A percentile compares a stretch with the other conserved stretches of the same genome.
phyloP scores from a whole-genome alignment of 2,329 filamentous ascomycete species.

The Alternaria conjuncta region DNA sequence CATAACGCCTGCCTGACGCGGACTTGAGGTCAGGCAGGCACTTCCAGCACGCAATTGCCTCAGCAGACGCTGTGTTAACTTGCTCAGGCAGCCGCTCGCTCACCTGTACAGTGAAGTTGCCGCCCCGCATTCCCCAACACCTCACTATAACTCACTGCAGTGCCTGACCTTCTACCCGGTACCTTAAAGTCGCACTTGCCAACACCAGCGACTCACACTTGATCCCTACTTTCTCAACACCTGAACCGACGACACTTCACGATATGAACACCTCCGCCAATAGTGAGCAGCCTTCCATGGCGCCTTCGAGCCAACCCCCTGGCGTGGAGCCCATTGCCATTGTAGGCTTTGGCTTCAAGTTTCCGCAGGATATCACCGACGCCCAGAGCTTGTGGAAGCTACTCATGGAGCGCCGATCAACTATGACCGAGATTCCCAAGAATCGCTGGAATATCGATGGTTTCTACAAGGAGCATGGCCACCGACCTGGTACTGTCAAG shows the following conservation, averaged over 20 bases:
- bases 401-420: slow-evolving; percentile 18
- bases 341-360: slow-evolving; percentile 43
- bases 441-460: slow-evolving; percentile 26
- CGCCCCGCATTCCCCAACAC: not conserved
- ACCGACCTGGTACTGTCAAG: slow-evolving; percentile 14
- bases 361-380: slow-evolving; percentile 24
- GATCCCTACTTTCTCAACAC: not conserved
- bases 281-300: not conserved
- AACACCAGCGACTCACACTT: not conserved
- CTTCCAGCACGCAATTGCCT: not conserved
- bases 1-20: not conserved
- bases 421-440: slow-evolving; percentile 22
- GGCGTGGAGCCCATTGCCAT: slow-evolving; percentile 35
- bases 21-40: not conserved
- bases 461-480: slow-evolving; percentile 21
- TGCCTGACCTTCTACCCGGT: not conserved
- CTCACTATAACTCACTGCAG: not conserved
- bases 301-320: not conserved
- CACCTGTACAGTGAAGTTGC: not conserved
- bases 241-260: not conserved
- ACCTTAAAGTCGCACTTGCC: not conserved
- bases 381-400: slow-evolving; percentile 30
- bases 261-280: not conserved
- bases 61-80: not conserved
- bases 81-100: not conserved